Percentiles rank a stretch among this genome's conserved stretches.
Evolutionary conservation across 1,284 basidiomycete species (phyloP).

Genomic region (Ceratobasidium sp.): DNA sequence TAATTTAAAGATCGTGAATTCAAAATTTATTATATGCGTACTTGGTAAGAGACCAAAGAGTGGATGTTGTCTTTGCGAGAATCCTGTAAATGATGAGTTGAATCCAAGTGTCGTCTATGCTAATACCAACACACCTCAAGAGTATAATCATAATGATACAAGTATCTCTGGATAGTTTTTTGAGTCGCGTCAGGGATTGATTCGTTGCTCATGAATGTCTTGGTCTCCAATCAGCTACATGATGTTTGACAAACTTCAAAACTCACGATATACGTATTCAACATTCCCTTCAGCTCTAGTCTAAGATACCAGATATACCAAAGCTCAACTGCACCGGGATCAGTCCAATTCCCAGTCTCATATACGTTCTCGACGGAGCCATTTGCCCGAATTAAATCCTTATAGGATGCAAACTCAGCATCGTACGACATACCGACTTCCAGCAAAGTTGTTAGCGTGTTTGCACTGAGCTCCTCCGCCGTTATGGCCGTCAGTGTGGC

Average conservation of each 20-base stretch:
- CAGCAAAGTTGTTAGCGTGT: background rate
- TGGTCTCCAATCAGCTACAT: background rate
- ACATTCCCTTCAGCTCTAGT: background rate
- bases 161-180: background rate
- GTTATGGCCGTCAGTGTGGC: too few species aligned
- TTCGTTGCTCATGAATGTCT: constrained; percentile 30
- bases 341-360: too few species aligned
- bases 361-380: background rate
- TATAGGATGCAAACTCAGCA: background rate
- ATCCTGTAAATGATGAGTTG: too few species aligned
- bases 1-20: too few species aligned
- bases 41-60: background rate
- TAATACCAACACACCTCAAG: background rate
- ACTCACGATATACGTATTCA: constrained; percentile 16
- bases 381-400: background rate
- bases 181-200: constrained; percentile 6
- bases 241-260: background rate
- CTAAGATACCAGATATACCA: constrained; percentile 7
- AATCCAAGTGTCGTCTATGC: too few species aligned
- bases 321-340: too few species aligned
- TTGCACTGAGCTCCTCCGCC: background rate
- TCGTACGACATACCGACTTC: background rate
- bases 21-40: background rate
- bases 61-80: too few species aligned
- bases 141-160: background rate